Evolutionary conservation across 1,284 basidiomycete species (phyloP).

Genomic region (Quambalaria eucalypti): DNA sequence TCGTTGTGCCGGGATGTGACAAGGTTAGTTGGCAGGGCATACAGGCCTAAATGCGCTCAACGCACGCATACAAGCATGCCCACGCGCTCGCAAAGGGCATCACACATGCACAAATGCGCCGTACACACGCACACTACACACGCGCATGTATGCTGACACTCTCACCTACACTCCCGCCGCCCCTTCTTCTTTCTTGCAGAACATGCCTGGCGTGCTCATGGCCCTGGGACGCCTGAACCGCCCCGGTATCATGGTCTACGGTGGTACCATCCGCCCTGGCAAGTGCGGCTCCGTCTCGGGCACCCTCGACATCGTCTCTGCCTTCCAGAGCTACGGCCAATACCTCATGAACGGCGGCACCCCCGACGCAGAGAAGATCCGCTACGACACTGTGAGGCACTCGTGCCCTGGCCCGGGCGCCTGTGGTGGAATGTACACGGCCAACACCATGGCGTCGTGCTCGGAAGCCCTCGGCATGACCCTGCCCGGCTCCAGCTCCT

Average conservation of each 20-base stretch:
- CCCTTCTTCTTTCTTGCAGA: too few species aligned
- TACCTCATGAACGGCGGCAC: constrained; percentile 41
- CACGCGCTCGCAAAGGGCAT: not conserved
- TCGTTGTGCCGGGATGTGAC: constrained; percentile 45
- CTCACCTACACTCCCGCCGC: too few species aligned
- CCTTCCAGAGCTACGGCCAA: constrained; percentile 45
- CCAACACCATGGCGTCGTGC: constrained; percentile 46
- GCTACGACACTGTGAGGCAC: constrained; percentile 40
- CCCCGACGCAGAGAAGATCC: constrained; percentile 37
- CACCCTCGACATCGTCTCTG: constrained; percentile 42
- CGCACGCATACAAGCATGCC: not conserved
- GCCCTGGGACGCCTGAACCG: constrained; percentile 44
- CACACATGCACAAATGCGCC: too few species aligned
- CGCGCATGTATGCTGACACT: too few species aligned
- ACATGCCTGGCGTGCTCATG: constrained; percentile 47
- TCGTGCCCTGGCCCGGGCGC: constrained; percentile 44
- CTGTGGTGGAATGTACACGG: constrained; percentile 47
- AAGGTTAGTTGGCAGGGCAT: too few species aligned
- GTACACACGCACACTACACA: too few species aligned
- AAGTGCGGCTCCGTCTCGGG: constrained; percentile 26
- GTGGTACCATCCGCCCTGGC: constrained; percentile 45
- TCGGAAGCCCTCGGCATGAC: constrained; percentile 45
- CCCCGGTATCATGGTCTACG: constrained; percentile 46
- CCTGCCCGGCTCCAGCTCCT: constrained; percentile 38
- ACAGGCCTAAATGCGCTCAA: not conserved